Percentiles rank a stretch among this genome's conserved stretches.
These are phyloP conservation scores for Ephemerocybe angulata DNA, from an alignment of 768 basidiomycete species.

Conservation along the genomic window DNA sequence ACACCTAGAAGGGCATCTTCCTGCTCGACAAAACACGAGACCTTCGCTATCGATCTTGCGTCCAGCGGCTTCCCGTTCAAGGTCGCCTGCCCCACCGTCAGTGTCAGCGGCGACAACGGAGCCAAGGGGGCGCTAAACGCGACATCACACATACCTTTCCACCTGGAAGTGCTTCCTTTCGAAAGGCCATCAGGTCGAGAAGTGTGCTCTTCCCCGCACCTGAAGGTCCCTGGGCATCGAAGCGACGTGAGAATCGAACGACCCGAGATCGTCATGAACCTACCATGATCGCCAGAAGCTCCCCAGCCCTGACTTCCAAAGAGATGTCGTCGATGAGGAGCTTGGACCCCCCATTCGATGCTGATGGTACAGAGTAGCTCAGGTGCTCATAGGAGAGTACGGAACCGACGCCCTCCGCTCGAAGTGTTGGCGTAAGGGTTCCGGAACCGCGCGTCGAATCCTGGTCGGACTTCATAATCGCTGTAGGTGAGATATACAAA, in stretches of 20 bases:
- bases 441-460: too few species aligned
- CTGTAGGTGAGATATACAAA: too few species aligned
- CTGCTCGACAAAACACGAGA: constrained; percentile 55
- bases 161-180: constrained; percentile 29
- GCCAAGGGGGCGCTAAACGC: neutral
- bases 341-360: constrained; percentile 22
- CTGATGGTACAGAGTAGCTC: constrained; percentile 27
- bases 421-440: too few species aligned
- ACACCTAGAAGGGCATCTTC: constrained; percentile 58
- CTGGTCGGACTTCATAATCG: too few species aligned
- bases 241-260: neutral
- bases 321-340: constrained; percentile 39
- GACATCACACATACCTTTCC: constrained; percentile 24
- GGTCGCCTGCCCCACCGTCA: constrained; percentile 19
- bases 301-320: constrained; percentile 35
- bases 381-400: constrained; percentile 32
- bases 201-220: constrained; percentile 47
- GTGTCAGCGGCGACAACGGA: neutral
- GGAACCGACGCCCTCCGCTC: constrained; percentile 20
- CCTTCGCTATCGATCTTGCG: constrained; percentile 31
- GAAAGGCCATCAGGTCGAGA: constrained; percentile 42
- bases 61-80: constrained; percentile 30
- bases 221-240: constrained; percentile 36
- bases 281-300: constrained; percentile 43
- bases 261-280: constrained; percentile 4